A percentile compares a stretch with the other conserved stretches of the same genome.
Evolutionary conservation across 2,329 filamentous ascomycete genomes (phyloP).

Genomic region (Phialemoniopsis sp.): DNA sequence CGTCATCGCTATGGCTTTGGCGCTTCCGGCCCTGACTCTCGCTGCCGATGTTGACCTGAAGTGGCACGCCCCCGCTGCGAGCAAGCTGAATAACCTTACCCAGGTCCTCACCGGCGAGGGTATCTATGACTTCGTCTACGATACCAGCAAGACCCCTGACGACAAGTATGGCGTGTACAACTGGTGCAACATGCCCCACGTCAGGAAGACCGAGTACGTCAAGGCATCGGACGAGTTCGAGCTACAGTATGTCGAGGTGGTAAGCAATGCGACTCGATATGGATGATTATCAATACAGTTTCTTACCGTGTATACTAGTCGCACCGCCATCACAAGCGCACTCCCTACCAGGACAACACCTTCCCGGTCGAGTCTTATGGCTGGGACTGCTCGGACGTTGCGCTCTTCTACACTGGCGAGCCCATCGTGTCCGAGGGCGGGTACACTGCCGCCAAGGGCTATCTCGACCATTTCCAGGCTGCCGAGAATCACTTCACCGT

Average conservation of each 20-base stretch:
- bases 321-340: slow-evolving; percentile 81
- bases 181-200: slow-evolving; percentile 87
- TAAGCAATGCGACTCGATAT: slow-evolving; percentile 28
- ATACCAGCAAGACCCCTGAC: slow-evolving; percentile 56
- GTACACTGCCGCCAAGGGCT: slow-evolving; percentile 39
- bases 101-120: slow-evolving; percentile 40
- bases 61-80: slow-evolving; percentile 19
- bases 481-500: slow-evolving; percentile 21
- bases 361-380: slow-evolving; percentile 70
- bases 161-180: slow-evolving; percentile 64
- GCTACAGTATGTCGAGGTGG: slow-evolving; percentile 72
- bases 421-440: slow-evolving; percentile 30
- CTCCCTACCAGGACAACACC: slow-evolving; percentile 72
- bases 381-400: slow-evolving; percentile 70
- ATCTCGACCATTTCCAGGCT: slow-evolving; percentile 62
- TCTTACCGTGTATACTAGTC: slow-evolving; percentile 38
- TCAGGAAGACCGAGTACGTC: slow-evolving; percentile 62
- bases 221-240: slow-evolving; percentile 50
- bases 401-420: slow-evolving; percentile 65
- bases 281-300: too few relatives aligned
- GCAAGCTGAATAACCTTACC: slow-evolving; percentile 22
- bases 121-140: slow-evolving; percentile 71
- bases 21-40: too few relatives aligned
- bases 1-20: too few relatives aligned
- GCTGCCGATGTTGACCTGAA: slow-evolving; percentile 22